Base-by-base conservation (phyloP, 139 green algal genomes). In the Coelastrella sp. region DNA sequence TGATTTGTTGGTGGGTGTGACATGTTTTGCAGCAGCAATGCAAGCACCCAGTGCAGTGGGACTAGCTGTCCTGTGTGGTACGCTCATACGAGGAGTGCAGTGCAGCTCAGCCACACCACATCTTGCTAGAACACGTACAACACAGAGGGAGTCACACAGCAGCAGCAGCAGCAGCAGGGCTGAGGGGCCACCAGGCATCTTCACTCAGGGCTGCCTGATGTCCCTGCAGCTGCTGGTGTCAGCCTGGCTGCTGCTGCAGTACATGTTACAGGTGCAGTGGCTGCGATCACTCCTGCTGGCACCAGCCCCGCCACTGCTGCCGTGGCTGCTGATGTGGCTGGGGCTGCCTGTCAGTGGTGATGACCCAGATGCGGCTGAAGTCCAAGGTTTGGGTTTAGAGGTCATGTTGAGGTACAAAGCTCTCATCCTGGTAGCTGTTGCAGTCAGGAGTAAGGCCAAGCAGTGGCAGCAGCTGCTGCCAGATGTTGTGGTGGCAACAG, bases 301-400 rank as follows among this genome's bases (percentile, higher is more conserved):
- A 11, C 58, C 19, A 6, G 25, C n/a, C 0, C 58, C 73, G 0
- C 73, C 74, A 7, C 73, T 84, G 74, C 58, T 84, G 74, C 74
- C 86, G 8, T 85, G 76, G 86, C 74, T 85, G 74, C 86, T 90
- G 73, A n/a, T 75, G 57, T 90, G 86, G 86, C 58, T 78, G 58
- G 86, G 86, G 20, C 22, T 84, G 75, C 86, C 86, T 35, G 8
- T 90, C 8, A 68, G 59, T 66, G 86, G 86, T 24, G 20, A 25
- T 22, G 86, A 85, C 9, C 5, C 24, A 6, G 20, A 0, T 35
- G n/a, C 68, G 74, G 74, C 35, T 3, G 57, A 90, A 60, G 59
- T 90, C 1, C 86, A 58, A 15, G 75, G 24, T 19, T 25, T 84
- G 5, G 56, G 15, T 14, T 11, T 85, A 78, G 86, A 90, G 61